These are phyloP conservation scores for Ogataea nakhonphanomensis DNA, from an alignment of 805 yeast species.

Conservation along the genomic window DNA sequence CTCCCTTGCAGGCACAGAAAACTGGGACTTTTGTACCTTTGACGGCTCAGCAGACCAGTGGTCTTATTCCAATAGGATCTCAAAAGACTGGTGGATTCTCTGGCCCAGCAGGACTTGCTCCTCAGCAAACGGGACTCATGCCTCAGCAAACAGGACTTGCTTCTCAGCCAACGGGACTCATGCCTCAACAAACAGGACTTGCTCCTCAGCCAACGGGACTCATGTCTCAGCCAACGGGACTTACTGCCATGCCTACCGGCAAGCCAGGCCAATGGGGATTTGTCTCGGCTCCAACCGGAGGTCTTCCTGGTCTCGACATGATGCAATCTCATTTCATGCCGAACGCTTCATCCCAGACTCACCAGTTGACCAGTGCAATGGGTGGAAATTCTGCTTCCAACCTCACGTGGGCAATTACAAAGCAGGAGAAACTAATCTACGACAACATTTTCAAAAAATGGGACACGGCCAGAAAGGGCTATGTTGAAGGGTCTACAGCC, in stretches of 20 bases:
- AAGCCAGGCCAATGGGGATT: constrained; percentile 81
- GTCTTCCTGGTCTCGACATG: constrained; percentile 65
- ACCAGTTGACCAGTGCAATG: constrained; percentile 29
- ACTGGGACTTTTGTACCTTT: constrained; percentile 62
- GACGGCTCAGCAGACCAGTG: constrained; percentile 32
- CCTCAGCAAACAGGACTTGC: constrained; percentile 37
- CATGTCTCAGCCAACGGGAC: constrained; percentile 42
- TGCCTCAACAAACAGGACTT: constrained; percentile 34
- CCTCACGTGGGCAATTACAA: constrained; percentile 79
- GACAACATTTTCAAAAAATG: constrained; percentile 86
- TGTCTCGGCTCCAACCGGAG: constrained; percentile 64
- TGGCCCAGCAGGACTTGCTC: constrained; percentile 27
- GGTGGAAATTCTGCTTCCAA: constrained; percentile 40
- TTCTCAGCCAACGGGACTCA: constrained; percentile 25
- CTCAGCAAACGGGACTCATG: constrained; percentile 38
- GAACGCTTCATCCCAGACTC: constrained; percentile 31
- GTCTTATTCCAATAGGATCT: constrained; percentile 23
- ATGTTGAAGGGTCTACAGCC: constrained; percentile 75
- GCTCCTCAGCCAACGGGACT: constrained; percentile 31
- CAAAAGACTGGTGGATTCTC: constrained; percentile 23
- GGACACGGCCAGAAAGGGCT: constrained; percentile 69
- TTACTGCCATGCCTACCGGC: constrained; percentile 54
- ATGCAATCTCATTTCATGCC: constrained; percentile 71
- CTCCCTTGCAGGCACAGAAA: constrained; percentile 55
- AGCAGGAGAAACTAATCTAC: constrained; percentile 82